Evolutionary conservation across 2,329 filamentous ascomycete species (phyloP).

Genomic region (Venturiaceae sp.): DNA sequence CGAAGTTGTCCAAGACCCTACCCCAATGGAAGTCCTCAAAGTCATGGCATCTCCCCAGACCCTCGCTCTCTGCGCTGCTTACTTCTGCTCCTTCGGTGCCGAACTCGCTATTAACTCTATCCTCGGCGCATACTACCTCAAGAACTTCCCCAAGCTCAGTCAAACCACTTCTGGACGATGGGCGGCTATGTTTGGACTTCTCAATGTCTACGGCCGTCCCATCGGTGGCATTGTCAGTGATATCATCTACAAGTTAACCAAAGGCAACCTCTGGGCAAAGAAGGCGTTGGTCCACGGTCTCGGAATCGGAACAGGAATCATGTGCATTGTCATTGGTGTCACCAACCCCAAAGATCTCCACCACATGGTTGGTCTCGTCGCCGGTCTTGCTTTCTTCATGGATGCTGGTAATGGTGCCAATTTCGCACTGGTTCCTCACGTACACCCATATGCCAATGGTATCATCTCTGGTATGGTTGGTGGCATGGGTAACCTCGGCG

Average conservation of each 20-base stretch:
- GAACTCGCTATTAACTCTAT: conserved; percentile 53
- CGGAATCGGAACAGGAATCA: conserved; percentile 45
- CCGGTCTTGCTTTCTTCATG: conserved; percentile 69
- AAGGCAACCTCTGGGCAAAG: conserved; percentile 49
- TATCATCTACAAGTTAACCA: conserved; percentile 38
- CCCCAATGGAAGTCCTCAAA: conserved; percentile 46
- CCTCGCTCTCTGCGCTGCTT: conserved; percentile 40
- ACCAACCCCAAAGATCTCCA: conserved; percentile 50
- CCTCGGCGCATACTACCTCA: conserved; percentile 49
- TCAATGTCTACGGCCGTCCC: conserved; percentile 59
- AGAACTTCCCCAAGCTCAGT: conserved; percentile 44
- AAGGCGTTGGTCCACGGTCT: conserved; percentile 51
- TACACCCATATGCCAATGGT: conserved; percentile 69
- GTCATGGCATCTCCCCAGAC: conserved; percentile 54
- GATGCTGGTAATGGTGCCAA: conserved; percentile 81
- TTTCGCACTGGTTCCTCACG: conserved; percentile 78
- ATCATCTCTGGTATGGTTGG: conserved; percentile 69
- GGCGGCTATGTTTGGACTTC: conserved; percentile 66
- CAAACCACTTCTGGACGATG: conserved; percentile 48
- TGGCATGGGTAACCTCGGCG: conserved; percentile 57
- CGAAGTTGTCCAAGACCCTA: conserved; percentile 55
- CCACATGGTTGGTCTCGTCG: conserved; percentile 67
- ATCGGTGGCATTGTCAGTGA: conserved; percentile 54
- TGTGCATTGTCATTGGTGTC: conserved; percentile 53
- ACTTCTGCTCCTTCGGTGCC: conserved; percentile 52